phyloP scores from a whole-genome alignment of 2,329 filamentous ascomycete species.

The Clarireedia monteithiana region DNA sequence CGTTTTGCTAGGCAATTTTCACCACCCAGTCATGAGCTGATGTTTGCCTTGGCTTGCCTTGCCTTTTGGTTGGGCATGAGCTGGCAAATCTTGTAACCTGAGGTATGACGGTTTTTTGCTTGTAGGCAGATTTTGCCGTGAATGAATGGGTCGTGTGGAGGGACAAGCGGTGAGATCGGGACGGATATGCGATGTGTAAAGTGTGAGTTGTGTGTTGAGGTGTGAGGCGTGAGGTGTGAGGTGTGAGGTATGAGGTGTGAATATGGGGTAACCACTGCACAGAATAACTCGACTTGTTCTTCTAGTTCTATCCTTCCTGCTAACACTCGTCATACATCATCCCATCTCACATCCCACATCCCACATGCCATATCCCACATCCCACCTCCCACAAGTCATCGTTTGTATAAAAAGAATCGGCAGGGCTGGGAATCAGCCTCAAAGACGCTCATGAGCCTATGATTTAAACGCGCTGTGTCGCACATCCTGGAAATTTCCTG shows the following conservation, averaged over 20 bases:
- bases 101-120: conserved; percentile 1
- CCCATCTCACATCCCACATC: too few relatives aligned
- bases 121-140: not conserved
- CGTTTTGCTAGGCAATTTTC: conserved; percentile 1
- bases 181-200: not conserved
- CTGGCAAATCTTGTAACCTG: conserved; percentile 2
- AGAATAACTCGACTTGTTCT: too few relatives aligned
- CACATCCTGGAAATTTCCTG: not conserved
- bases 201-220: not conserved
- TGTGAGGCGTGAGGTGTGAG: not conserved
- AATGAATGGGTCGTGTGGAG: not conserved
- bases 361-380: too few relatives aligned
- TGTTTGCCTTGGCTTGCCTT: not conserved
- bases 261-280: too few relatives aligned
- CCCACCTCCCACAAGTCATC: not conserved
- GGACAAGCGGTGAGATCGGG: not conserved
- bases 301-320: too few relatives aligned
- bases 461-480: conserved; percentile 2
- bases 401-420: not conserved
- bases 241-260: too few relatives aligned
- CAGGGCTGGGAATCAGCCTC: not conserved
- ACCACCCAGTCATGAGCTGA: conserved; percentile 3
- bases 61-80: conserved; percentile 6
- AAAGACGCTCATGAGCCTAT: not conserved
- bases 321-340: not conserved